A percentile compares a stretch with the other conserved stretches of the same genome.
Conservation (phyloP, 768 basidiomycete genomes). For the Lactarius psammicola region DNA sequence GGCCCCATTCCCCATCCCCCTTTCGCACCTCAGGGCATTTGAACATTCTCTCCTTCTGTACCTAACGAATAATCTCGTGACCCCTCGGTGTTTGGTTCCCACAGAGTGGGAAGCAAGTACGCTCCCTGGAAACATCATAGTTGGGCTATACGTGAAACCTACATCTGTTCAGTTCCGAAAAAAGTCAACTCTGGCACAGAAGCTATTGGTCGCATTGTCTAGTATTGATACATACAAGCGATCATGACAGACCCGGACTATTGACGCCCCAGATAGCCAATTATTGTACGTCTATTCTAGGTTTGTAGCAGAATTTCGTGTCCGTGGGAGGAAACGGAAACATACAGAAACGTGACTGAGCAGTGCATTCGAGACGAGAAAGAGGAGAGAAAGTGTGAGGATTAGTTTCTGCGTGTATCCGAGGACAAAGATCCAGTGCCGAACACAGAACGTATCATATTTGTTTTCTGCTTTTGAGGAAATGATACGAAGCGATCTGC, state of each 20-base stretch:
- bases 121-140: neutral
- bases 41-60: neutral
- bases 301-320: neutral
- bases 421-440: neutral
- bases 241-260: neutral
- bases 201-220: neutral
- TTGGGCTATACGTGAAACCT: slow-evolving; percentile 1
- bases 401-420: slow-evolving; percentile 7
- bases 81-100: neutral
- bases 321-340: neutral
- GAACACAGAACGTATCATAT: slow-evolving; percentile 6
- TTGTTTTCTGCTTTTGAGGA: slow-evolving; percentile 18
- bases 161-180: slow-evolving; percentile 13
- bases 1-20: neutral
- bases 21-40: neutral
- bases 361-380: neutral
- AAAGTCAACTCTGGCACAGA: neutral
- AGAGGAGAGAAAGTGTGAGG: neutral
- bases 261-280: neutral
- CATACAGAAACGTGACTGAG: slow-evolving; percentile 2
- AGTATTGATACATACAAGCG: slow-evolving; percentile 2
- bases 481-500: slow-evolving; percentile 25
- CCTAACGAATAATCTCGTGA: slow-evolving; percentile 13
- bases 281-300: slow-evolving; percentile 1
- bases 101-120: neutral